Conservation (phyloP, 495 filamentous ascomycete species). For the Aspergillus cristatus region DNA sequence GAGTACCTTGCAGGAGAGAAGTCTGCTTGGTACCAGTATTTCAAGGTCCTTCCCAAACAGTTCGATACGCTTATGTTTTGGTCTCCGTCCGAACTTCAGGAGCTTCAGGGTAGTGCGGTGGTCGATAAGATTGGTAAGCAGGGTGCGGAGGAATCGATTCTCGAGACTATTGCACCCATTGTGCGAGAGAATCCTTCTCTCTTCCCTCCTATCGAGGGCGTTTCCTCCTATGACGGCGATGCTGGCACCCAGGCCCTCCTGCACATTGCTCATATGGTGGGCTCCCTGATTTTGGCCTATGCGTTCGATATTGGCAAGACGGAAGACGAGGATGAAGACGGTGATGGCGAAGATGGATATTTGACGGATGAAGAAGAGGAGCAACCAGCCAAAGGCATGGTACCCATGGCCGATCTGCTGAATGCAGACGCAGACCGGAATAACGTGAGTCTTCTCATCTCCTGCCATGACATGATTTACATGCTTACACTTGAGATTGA, state of each 20-base stretch:
- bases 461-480: constrained; percentile 1
- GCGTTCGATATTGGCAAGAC: constrained; percentile 73
- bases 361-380: constrained; percentile 63
- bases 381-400: constrained; percentile 67
- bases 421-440: constrained; percentile 87
- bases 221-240: constrained; percentile 42
- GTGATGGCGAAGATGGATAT: constrained; percentile 50
- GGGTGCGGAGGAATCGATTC: constrained; percentile 61
- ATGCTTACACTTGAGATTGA: constrained; percentile 1
- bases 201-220: constrained; percentile 36
- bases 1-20: constrained; percentile 53
- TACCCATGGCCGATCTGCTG: constrained; percentile 84
- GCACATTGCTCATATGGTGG: constrained; percentile 64
- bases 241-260: constrained; percentile 45
- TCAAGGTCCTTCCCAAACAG: constrained; percentile 63
- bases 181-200: constrained; percentile 33
- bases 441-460: constrained; percentile 38
- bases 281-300: constrained; percentile 86
- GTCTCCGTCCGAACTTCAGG: constrained; percentile 56
- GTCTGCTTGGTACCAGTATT: constrained; percentile 72
- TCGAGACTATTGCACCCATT: constrained; percentile 52
- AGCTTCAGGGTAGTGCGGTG: constrained; percentile 72
- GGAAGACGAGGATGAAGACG: constrained; percentile 44
- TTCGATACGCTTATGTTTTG: constrained; percentile 94
- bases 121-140: constrained; percentile 68